A percentile compares a stretch with the other conserved stretches of the same genome.
These are phyloP conservation scores for Aspergillus hortae DNA, from an alignment of 2,329 filamentous ascomycete species.

Conservation along the genomic window DNA sequence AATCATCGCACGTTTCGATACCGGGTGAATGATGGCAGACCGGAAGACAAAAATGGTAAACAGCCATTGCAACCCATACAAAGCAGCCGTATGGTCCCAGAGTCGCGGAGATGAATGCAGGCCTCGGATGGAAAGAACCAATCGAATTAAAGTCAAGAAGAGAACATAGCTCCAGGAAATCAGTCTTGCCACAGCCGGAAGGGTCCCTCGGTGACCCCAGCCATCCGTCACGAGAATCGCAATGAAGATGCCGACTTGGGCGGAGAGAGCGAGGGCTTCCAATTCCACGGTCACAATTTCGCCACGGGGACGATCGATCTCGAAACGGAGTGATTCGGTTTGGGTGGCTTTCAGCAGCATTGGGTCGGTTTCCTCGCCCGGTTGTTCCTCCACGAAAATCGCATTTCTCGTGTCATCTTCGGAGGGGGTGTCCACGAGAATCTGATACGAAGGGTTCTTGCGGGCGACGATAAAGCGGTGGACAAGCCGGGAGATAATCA, in stretches of 20 bases:
- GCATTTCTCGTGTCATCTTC: constrained; percentile 51
- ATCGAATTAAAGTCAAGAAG: constrained; percentile 66
- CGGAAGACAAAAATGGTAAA: constrained; percentile 75
- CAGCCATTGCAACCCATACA: constrained; percentile 82
- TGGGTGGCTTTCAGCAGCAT: constrained; percentile 54
- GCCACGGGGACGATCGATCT: constrained; percentile 71
- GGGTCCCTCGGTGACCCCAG: constrained; percentile 56
- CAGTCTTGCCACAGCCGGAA: constrained; percentile 65
- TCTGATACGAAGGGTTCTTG: constrained; percentile 56
- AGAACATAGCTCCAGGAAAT: constrained; percentile 78
- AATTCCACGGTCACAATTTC: constrained; percentile 67
- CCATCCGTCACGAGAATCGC: constrained; percentile 59
- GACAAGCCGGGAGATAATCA: constrained; percentile 59
- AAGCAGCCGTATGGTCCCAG: constrained; percentile 87
- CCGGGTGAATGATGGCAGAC: constrained; percentile 75
- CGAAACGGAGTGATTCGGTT: constrained; percentile 47
- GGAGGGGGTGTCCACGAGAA: constrained; percentile 29
- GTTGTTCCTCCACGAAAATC: constrained; percentile 43
- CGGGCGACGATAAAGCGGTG: constrained; percentile 53
- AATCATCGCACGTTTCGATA: constrained; percentile 58
- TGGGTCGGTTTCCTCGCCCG: constrained; percentile 52
- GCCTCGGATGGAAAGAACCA: constrained; percentile 59
- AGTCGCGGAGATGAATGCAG: constrained; percentile 68
- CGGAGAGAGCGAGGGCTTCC: constrained; percentile 72
- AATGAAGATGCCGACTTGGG: constrained; percentile 66